Base-by-base conservation (phyloP, 2,329 filamentous ascomycete genomes). In the Stemphylium lycopersici region DNA sequence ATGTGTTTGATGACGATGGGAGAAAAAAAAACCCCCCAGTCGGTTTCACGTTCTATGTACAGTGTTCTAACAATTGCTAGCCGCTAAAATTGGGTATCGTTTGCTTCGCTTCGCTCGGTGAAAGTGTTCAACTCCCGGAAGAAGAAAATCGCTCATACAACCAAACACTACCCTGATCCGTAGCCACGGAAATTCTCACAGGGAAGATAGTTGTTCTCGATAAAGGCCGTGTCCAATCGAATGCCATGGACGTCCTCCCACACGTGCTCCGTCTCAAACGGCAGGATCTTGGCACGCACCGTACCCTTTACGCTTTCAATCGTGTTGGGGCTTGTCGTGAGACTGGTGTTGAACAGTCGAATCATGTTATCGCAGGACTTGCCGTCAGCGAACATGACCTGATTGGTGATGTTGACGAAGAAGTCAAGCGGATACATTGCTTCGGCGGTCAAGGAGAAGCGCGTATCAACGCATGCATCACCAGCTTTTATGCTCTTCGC, bases 381-480 rank as follows among this genome's bases (percentile, higher is more conserved):
- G 8, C 71, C 71, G 44, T 78, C 70, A 8, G 72, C 75, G 55
- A 81, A 82, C 4, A 73, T 74, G 1, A 82, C 81, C 65, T 85
- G 83, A 62, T 85, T 85, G 3, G 82, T 84, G 40, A 83, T 71
- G 63, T 83, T 84, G 18, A 67, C 65, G 67, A 80, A 79, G 51
- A 83, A 79, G 1, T 64, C 61, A 3, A 82, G 57, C 0, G 78
- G 74, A 52, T 77, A 80, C 0, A 73, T 67, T 26, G 56, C 54
- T 2, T 62, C 52, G 0, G 40, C 24, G 0, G 56, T 58, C 0
- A 47, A 29, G 0, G 61, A 61, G 36, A 71, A 69, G 0, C 58
- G 15, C 1, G 66, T 67, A 11, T 44, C 54, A 1, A 71, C 31
- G 1, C 49, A 64, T 12, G 60, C 67, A 2, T 63, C 68, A n/a